A percentile compares a stretch with the other conserved stretches of the same genome.
Conservation (phyloP, 176 grass and related monocot species). For the Cocos nucifera region DNA sequence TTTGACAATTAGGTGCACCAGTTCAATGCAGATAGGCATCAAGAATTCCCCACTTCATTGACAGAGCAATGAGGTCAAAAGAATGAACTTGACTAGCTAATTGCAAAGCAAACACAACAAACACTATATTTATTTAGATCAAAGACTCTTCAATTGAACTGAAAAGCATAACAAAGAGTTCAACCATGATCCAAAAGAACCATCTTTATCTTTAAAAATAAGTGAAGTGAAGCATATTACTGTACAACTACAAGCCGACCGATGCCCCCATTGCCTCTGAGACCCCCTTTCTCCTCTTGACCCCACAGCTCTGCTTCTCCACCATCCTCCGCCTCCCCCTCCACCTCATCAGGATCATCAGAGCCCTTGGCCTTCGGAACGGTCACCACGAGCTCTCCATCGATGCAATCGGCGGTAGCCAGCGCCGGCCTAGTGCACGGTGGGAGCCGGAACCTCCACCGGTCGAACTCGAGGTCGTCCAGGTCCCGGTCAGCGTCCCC, state of each 20-base stretch:
- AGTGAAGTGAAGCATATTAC: not conserved
- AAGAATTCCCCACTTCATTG: too few species aligned
- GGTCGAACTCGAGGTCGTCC: conserved; percentile 50
- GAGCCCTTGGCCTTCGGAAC: conserved; percentile 38
- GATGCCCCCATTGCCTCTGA: not conserved
- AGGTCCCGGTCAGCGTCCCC: not conserved
- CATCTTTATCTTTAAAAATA: too few species aligned
- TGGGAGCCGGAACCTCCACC: conserved; percentile 65
- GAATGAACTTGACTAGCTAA: too few species aligned
- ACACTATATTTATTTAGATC: too few species aligned
- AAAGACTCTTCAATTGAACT: too few species aligned
- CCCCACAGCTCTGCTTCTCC: not conserved
- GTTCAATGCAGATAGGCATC: too few species aligned
- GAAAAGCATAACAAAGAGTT: too few species aligned
- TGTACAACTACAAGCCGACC: conserved; percentile 6
- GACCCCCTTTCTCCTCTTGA: too few species aligned
- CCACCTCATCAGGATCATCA: conserved; percentile 7
- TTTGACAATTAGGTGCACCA: too few species aligned
- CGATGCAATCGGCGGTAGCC: conserved; percentile 37
- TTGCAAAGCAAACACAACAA: too few species aligned
- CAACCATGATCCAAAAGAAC: too few species aligned
- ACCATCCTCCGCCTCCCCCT: conserved; percentile 21
- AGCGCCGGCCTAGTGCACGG: conserved; percentile 37
- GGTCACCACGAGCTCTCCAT: conserved; percentile 54
- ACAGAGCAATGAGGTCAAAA: too few species aligned